phyloP scores from a whole-genome alignment of 2,329 filamentous ascomycete species.

The Acrodontium crateriforme region DNA sequence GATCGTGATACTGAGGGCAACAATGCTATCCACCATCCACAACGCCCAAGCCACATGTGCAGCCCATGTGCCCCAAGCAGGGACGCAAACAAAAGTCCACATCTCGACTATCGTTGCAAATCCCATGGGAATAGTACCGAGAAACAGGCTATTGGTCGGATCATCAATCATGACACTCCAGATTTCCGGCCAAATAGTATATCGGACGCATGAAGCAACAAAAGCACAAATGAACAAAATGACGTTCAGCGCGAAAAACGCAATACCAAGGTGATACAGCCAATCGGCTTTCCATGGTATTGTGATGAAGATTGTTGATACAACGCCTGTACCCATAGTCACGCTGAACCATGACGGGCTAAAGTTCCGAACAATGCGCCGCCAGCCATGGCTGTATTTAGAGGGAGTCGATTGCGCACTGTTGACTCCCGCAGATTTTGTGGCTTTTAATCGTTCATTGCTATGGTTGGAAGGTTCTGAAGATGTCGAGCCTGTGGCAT shows the following conservation, averaged over 20 bases:
- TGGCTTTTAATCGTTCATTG: not conserved
- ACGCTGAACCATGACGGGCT: constrained; percentile 20
- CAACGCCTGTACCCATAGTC: constrained; percentile 52
- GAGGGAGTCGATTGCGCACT: not conserved
- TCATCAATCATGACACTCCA: constrained; percentile 54
- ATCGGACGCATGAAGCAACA: constrained; percentile 45
- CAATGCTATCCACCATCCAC: constrained; percentile 37
- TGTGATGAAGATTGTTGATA: constrained; percentile 47
- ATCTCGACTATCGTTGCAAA: constrained; percentile 19
- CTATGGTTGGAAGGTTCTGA: not conserved
- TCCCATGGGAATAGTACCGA: constrained; percentile 31
- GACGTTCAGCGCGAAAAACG: constrained; percentile 49
- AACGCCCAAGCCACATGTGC: constrained; percentile 32
- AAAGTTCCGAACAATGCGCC: constrained; percentile 17
- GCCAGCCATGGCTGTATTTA: constrained; percentile 14
- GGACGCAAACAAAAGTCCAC: constrained; percentile 16
- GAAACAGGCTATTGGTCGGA: constrained; percentile 52
- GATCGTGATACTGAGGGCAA: constrained; percentile 25
- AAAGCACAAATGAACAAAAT: constrained; percentile 36
- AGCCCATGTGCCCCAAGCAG: constrained; percentile 29
- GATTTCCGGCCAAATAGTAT: constrained; percentile 51
- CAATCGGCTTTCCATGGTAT: constrained; percentile 47
- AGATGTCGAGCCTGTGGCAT: not conserved
- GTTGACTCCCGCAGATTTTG: not conserved
- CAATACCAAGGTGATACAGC: constrained; percentile 46